Evolutionary conservation across 1,284 basidiomycete genomes (phyloP), one percentile per base, ranked within the genome.

Genomic region (Trichosporon sp.): DNA sequence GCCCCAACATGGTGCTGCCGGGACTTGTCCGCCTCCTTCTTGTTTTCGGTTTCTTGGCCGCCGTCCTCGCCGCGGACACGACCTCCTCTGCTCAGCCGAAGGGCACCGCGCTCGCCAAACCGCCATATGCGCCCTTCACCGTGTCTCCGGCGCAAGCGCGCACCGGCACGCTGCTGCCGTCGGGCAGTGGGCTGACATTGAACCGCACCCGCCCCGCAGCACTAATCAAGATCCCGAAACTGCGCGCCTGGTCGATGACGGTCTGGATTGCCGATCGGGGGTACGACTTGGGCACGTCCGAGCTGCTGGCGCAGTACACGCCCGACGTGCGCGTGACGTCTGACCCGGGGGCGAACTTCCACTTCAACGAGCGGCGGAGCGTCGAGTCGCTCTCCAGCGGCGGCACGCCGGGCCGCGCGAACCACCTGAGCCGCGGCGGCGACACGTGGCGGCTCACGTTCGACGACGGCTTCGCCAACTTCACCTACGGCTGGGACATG

Each of bases 401-500:
- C 64, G 82, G 85, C 1, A 75, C 78, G n/a, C 74, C 81, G 18
- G 87, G 87, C 0, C 83, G 84, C 0, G 81, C 85, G 0, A 77
- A 70, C 11, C 87, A 80, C 65, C 85, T 2, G 72, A 68, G 56
- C 67, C 29, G 72, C 15, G 73, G 76, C 2, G 83, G 86, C 67
- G 85, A 86, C 3, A 86, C 83, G 63, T 88, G 91, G 81, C 84
- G 89, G 23, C 65, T 76, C 0, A 66, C 88, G 18, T 78, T 75
- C 74, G 75, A 83, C 18, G 77, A 86, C 68, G 91, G 91, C 0
- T 83, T 85, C 56, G 90, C 88, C 0, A 86, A 81, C 67, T 90
- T 88, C 86, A 87, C 85, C 0, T 86, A 72, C 15, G 71, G 67
- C 9, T 51, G 65, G 38, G 44, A 65, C 51, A n/a, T 60, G 56